Percentiles rank a stretch among this genome's conserved stretches.
phyloP scores from a whole-genome alignment of 2,329 filamentous ascomycete genomes.

The Pseudocercospora eumusae region DNA sequence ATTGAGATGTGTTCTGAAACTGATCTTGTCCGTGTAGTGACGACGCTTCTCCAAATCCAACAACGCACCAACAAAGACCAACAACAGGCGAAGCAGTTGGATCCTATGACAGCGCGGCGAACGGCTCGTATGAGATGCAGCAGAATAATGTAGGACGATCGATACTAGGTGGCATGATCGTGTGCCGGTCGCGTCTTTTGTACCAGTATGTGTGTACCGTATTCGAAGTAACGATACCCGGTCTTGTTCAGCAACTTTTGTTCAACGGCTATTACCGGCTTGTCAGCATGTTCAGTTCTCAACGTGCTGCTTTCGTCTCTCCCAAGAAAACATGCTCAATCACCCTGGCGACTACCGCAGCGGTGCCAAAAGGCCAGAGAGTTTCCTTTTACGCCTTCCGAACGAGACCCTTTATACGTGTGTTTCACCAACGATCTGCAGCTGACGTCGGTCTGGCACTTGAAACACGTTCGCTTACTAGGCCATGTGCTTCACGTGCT shows the following conservation, averaged over 20 bases:
- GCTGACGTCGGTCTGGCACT: not conserved
- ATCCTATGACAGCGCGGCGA: conserved; percentile 19
- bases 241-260: conserved; percentile 11
- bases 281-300: conserved; percentile 8
- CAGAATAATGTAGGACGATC: conserved; percentile 17
- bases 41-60: conserved; percentile 21
- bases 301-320: not conserved
- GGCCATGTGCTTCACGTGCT: conserved; percentile 19
- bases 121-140: conserved; percentile 22
- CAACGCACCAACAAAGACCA: conserved; percentile 7
- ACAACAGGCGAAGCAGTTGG: conserved; percentile 17
- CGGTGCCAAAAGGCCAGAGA: not conserved
- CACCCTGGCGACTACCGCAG: not conserved
- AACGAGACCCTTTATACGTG: not conserved
- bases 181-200: conserved; percentile 6
- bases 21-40: conserved; percentile 20
- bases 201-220: too few species aligned
- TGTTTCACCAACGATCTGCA: conserved; percentile 1
- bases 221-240: conserved; percentile 13
- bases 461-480: not conserved
- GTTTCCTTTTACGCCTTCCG: not conserved
- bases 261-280: conserved; percentile 17
- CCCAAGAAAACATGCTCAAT: not conserved
- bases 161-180: conserved; percentile 19
- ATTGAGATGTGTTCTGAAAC: conserved; percentile 5